Percentiles rank a stretch among this genome's conserved stretches.
phyloP scores from a whole-genome alignment of 1,139 yeast species.

The Suhomyces anneliseae region DNA sequence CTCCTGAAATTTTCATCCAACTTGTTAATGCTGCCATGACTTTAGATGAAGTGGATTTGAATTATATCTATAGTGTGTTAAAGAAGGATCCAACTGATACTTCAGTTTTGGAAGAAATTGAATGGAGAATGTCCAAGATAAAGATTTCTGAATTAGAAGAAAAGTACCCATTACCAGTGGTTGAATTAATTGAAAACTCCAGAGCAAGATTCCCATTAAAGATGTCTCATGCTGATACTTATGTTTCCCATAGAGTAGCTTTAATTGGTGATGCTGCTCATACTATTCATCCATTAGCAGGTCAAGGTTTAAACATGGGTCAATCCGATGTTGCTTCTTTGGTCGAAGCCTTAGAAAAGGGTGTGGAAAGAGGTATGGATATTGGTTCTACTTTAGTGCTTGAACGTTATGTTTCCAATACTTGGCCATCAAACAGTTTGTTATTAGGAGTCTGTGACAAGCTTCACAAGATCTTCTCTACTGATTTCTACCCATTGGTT shows the following conservation, averaged over 20 bases:
- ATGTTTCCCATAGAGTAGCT: conserved; percentile 81
- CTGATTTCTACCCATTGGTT: conserved; percentile 73
- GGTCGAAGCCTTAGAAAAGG: conserved; percentile 66
- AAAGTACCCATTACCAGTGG: conserved; percentile 64
- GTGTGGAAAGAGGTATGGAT: conserved; percentile 78
- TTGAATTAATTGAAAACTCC: conserved; percentile 59
- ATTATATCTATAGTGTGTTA: conserved; percentile 37
- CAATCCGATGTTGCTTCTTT: conserved; percentile 84
- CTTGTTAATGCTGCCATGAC: conserved; percentile 86
- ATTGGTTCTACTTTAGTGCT: conserved; percentile 81
- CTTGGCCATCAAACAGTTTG: conserved; percentile 78
- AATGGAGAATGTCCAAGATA: conserved; percentile 65
- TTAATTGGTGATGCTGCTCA: conserved; percentile 98
- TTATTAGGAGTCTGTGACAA: conserved; percentile 89
- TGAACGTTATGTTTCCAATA: conserved; percentile 80
- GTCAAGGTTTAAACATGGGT: conserved; percentile 99
- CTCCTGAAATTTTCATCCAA: conserved; percentile 62
- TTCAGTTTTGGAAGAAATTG: conserved; percentile 59
- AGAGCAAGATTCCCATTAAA: conserved; percentile 89
- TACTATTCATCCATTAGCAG: conserved; percentile 95
- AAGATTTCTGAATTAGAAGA: conserved; percentile 50
- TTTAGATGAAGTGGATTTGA: conserved; percentile 50
- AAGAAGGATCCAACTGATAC: conserved; percentile 43
- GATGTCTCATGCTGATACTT: conserved; percentile 87
- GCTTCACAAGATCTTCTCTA: conserved; percentile 81